These are phyloP conservation scores for Clonostachys rosea DNA, from an alignment of 2,329 filamentous ascomycete species.

Conservation along the genomic window DNA sequence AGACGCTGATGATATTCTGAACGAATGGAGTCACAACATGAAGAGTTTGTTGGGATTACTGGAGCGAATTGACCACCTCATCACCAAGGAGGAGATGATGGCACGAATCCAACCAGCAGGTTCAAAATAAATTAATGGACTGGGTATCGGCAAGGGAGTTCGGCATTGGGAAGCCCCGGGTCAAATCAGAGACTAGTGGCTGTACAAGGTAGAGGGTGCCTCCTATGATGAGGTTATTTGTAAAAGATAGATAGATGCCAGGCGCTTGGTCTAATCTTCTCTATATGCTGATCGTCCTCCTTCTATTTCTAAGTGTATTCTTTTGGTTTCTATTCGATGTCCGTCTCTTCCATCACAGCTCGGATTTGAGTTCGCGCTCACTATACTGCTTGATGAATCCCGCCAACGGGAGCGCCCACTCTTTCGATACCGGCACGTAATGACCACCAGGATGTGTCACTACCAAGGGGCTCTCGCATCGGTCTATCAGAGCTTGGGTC, in stretches of 20 bases:
- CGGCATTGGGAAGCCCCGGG: background rate
- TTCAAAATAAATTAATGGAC: conserved; percentile 20
- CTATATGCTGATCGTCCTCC: background rate
- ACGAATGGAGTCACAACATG: conserved; percentile 99
- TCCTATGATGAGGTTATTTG: background rate
- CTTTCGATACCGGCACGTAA: conserved; percentile 78
- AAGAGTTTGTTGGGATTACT: conserved; percentile 81
- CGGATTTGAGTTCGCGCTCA: conserved; percentile 15
- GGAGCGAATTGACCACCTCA: conserved; percentile 93
- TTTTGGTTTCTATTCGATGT: conserved; percentile 7
- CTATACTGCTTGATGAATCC: conserved; percentile 56
- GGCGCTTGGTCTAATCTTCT: background rate
- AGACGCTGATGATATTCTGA: conserved; percentile 91
- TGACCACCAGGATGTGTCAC: conserved; percentile 83
- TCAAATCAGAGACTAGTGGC: background rate
- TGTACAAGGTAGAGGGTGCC: conserved; percentile 6
- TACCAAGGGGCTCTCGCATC: conserved; percentile 49
- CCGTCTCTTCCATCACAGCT: conserved; percentile 9
- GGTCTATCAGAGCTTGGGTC: conserved; percentile 62
- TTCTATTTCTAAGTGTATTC: conserved; percentile 11
- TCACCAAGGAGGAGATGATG: conserved; percentile 99
- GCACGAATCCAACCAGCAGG: conserved; percentile 76
- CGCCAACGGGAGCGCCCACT: conserved; percentile 72
- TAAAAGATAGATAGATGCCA: conserved; percentile 1
- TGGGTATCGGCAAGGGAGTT: background rate